Evolutionary conservation across 2,329 filamentous ascomycete genomes (phyloP), one percentile per base, ranked within the genome.

Genomic region (Akanthomyces uredinophilus): DNA sequence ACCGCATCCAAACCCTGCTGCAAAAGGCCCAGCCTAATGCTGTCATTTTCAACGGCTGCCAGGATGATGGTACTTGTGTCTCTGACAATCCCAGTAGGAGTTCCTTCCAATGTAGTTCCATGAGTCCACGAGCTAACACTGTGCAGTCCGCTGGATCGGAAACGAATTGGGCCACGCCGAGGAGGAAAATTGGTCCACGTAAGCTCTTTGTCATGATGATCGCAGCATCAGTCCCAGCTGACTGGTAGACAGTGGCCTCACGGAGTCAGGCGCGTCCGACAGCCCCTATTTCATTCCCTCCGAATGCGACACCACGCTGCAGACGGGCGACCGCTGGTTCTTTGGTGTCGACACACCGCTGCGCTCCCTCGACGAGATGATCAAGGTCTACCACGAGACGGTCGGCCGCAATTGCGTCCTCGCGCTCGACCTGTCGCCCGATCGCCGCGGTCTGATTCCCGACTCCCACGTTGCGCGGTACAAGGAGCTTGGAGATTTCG

Each of bases 401-500:
- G 67, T 70, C 20, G 68, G 68, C 37, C 66, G 66, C 5, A 70
- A 70, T 46, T 70, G 68, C 53, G 61, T 69, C 16, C 60, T 70
- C 4, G 67, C 68, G 39, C 64, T 69, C 0, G 68, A 70, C 58
- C 57, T 69, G 11, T 63, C 68, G 11, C 68, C 68, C 13, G 68
- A 69, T 47, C 64, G 67, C 37, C 66, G 66, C 54, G 68, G 68
- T 3, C 64, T 70, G 18, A 57, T 70, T 39, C 65, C 66, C 8
- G 66, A 65, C 50, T 46, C 62, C 11, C 67, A 69, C 24, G 65
- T 65, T 32, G 65, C 65, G 14, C 62, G 66, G 3, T 70, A 69
- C 60, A 68, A 67, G 55, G 65, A 65, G 52, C 66, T 69, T 7
- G 68, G 68, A 10, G 67, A 69, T 55, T 69, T 68, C 20, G 63